Evolutionary conservation across 192 early-diverging fungal species (phyloP).

Genomic region (Rhizophagus sp.): DNA sequence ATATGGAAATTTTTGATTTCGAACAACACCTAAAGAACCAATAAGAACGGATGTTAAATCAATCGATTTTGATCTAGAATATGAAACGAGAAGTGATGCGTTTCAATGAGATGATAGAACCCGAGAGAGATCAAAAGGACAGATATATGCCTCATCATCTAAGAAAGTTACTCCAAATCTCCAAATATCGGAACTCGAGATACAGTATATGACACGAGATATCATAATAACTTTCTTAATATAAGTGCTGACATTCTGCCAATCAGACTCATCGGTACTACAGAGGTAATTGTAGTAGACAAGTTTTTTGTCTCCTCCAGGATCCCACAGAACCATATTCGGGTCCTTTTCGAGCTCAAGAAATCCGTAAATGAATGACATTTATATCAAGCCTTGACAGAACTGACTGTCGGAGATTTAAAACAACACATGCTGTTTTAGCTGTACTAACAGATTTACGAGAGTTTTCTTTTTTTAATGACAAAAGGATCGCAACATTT

Average conservation of each 20-base stretch:
- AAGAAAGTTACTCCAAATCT: conserved; percentile 8
- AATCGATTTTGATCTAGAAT: background rate
- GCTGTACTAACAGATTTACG: background rate
- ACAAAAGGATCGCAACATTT: background rate
- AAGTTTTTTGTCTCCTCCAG: background rate
- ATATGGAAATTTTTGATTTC: too few relatives aligned
- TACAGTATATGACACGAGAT: background rate
- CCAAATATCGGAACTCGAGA: background rate
- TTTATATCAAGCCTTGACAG: background rate
- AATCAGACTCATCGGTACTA: background rate
- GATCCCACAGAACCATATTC: background rate
- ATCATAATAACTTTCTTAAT: background rate
- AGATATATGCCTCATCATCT: conserved; percentile 1
- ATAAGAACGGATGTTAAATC: too few relatives aligned
- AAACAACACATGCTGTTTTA: conserved; percentile 1
- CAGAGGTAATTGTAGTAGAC: background rate
- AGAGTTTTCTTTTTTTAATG: background rate
- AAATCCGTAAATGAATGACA: background rate
- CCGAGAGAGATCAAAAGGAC: conserved; percentile 1
- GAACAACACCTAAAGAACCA: too few relatives aligned
- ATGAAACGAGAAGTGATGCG: background rate
- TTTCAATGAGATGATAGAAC: background rate
- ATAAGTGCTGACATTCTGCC: conserved; percentile 6
- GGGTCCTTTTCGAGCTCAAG: conserved; percentile 1
- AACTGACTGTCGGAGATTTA: background rate